These are phyloP conservation scores for Globisporangium recalcitrans DNA, from an alignment of 352 stramenopile species.

Conservation along the genomic window DNA sequence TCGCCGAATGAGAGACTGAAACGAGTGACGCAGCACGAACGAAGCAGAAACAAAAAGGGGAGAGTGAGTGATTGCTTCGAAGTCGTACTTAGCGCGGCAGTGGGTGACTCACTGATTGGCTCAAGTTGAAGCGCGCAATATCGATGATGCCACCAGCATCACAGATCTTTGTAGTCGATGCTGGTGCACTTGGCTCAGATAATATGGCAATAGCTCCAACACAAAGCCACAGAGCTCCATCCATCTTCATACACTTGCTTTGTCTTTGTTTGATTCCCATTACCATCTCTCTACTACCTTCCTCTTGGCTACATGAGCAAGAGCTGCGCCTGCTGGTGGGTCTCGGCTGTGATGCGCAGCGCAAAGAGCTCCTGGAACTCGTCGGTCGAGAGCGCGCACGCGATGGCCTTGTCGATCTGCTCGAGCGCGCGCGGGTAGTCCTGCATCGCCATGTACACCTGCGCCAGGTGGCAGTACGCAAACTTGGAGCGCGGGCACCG, in stretches of 20 bases:
- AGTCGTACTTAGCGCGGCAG: background rate
- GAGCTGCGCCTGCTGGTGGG: constrained; percentile 63
- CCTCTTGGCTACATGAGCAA: constrained; percentile 40
- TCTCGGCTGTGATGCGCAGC: constrained; percentile 72
- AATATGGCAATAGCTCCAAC: no score
- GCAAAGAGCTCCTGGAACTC: constrained; percentile 77
- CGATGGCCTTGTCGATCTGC: constrained; percentile 75
- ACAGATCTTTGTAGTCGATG: background rate
- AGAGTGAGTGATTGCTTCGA: background rate
- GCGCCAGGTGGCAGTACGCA: constrained; percentile 73
- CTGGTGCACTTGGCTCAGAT: background rate
- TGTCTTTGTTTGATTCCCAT: background rate
- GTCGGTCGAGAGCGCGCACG: constrained; percentile 66
- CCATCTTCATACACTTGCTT: background rate
- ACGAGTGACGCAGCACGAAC: background rate
- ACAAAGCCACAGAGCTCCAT: no score
- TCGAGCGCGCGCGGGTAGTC: constrained; percentile 73
- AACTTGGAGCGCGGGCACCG: constrained; percentile 82
- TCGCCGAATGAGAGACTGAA: background rate
- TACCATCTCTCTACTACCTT: background rate
- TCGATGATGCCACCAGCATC: background rate
- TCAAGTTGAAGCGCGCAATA: background rate
- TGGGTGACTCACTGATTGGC: background rate
- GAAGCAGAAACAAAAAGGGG: background rate
- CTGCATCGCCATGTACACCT: constrained; percentile 86